Evolutionary conservation across 73 alveolate genomes (phyloP).

Genomic region (Halteria grandinella): DNA sequence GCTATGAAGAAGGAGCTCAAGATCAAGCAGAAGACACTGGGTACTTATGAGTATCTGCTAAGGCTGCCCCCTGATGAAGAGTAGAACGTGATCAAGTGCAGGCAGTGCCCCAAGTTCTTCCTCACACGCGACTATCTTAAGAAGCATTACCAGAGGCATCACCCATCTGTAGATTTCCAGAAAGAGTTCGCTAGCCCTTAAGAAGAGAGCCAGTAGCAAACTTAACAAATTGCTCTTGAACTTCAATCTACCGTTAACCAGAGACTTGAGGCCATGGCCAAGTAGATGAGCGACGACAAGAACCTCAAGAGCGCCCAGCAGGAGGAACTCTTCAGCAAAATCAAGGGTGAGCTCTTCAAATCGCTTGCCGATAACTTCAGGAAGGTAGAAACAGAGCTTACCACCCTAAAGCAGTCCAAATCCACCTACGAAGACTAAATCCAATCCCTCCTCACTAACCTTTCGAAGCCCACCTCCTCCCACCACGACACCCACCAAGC

Average conservation of each 20-base stretch:
- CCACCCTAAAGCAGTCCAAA: conserved; percentile 22
- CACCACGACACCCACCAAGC: too few species aligned
- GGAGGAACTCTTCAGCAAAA: conserved; percentile 38
- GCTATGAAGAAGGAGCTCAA: conserved; percentile 30
- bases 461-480: too few species aligned
- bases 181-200: conserved; percentile 23
- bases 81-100: conserved; percentile 44
- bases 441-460: too few species aligned
- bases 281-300: too few species aligned
- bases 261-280: too few species aligned
- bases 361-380: conserved; percentile 3
- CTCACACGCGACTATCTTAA: neutral
- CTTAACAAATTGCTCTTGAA: too few species aligned
- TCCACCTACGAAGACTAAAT: too few species aligned
- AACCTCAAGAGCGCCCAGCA: too few species aligned
- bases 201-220: too few species aligned
- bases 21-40: conserved; percentile 44
- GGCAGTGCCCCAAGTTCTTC: conserved; percentile 27
- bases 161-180: conserved; percentile 35
- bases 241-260: too few species aligned
- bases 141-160: conserved; percentile 49
- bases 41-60: conserved; percentile 50
- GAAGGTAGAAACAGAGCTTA: neutral
- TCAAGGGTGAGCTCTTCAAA: conserved; percentile 5
- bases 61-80: conserved; percentile 48